Conservation (phyloP, 768 basidiomycete species). For the Dacryopinax primogenitus region DNA sequence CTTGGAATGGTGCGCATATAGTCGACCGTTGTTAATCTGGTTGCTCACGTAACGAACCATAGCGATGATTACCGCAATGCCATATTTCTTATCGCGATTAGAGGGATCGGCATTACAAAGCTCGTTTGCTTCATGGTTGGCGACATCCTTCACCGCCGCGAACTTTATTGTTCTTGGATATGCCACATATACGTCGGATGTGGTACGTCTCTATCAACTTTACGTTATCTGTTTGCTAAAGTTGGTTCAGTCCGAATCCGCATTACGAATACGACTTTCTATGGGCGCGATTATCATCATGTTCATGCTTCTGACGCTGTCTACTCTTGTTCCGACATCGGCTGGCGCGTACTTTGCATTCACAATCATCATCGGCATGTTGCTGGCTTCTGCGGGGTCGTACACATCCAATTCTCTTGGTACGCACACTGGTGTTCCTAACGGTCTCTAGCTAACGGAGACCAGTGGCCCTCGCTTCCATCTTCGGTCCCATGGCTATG, state of each 20-base stretch:
- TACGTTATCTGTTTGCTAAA: not conserved
- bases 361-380: constrained; percentile 45
- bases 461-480: constrained; percentile 54
- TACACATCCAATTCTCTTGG: constrained; percentile 63
- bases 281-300: constrained; percentile 40
- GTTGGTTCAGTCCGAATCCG: constrained; percentile 41
- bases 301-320: constrained; percentile 46
- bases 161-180: constrained; percentile 62
- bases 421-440: not conserved
- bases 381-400: constrained; percentile 49
- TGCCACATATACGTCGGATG: constrained; percentile 55
- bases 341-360: constrained; percentile 52
- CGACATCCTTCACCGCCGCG: constrained; percentile 45
- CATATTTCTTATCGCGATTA: constrained; percentile 65
- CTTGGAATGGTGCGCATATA: constrained; percentile 82
- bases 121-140: constrained; percentile 54
- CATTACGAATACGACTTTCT: constrained; percentile 37
- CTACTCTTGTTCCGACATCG: constrained; percentile 46
- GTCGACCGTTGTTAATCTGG: constrained; percentile 1
- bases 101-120: constrained; percentile 42
- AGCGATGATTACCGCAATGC: constrained; percentile 79
- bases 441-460: not conserved
- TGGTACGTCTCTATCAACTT: constrained; percentile 32
- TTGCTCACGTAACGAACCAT: not conserved
- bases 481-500: constrained; percentile 61